Evolutionary conservation across 2,329 filamentous ascomycete species (phyloP).

Genomic region (Whalleya microplaca): DNA sequence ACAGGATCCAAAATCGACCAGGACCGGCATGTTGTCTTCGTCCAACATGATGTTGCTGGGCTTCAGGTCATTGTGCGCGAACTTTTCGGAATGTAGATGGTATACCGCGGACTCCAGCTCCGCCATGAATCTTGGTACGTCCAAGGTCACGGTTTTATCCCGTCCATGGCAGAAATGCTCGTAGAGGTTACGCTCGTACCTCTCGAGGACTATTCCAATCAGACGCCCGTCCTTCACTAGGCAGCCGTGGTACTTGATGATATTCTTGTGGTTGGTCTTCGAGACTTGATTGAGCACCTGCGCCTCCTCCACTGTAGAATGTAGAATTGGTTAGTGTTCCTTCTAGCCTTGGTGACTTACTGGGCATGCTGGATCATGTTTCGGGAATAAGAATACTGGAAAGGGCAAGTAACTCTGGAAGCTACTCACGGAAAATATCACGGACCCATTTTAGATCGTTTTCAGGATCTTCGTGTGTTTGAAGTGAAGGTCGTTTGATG

Average conservation of each 20-base stretch:
- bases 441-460: slow-evolving; percentile 10
- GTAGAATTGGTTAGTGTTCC: too few relatives aligned
- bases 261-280: slow-evolving; percentile 19
- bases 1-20: slow-evolving; percentile 24
- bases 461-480: slow-evolving; percentile 14
- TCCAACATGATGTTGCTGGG: slow-evolving; percentile 21
- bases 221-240: slow-evolving; percentile 12
- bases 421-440: slow-evolving; percentile 19
- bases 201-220: slow-evolving; percentile 16
- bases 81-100: slow-evolving; percentile 12
- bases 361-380: too few relatives aligned
- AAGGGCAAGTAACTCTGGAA: too few relatives aligned
- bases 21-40: slow-evolving; percentile 17
- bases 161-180: too few relatives aligned
- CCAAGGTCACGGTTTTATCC: slow-evolving; percentile 12
- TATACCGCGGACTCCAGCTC: slow-evolving; percentile 18
- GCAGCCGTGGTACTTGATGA: slow-evolving; percentile 22
- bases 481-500: slow-evolving; percentile 20
- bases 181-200: slow-evolving; percentile 14
- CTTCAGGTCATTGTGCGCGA: slow-evolving; percentile 25
- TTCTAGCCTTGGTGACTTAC: too few relatives aligned
- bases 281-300: slow-evolving; percentile 20
- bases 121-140: slow-evolving; percentile 16
- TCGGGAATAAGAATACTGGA: too few relatives aligned
- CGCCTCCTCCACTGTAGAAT: slow-evolving; percentile 21